Conservation (phyloP, 306 rosid species). For the Abrus precatorius region DNA sequence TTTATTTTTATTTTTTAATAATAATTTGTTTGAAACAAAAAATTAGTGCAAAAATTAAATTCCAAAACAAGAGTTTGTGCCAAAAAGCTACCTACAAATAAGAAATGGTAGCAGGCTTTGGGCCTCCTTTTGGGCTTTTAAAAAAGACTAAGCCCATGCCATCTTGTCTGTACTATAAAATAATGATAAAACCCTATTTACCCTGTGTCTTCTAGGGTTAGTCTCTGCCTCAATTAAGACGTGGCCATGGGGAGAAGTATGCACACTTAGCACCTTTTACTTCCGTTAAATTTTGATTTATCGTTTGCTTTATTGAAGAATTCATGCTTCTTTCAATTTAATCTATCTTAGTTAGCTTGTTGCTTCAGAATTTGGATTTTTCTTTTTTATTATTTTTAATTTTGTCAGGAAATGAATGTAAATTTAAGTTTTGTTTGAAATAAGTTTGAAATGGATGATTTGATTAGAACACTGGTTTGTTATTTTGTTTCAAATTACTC, state of each 20-base stretch:
- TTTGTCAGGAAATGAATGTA: background rate
- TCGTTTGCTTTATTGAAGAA: background rate
- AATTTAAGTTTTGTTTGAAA: background rate
- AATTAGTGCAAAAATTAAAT: too few relatives aligned
- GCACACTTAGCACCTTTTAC: background rate
- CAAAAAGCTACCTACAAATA: too few relatives aligned
- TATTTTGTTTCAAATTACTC: background rate
- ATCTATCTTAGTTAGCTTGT: background rate
- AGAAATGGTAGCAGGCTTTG: too few relatives aligned
- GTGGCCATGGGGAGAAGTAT: slow-evolving; percentile 64
- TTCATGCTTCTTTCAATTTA: background rate
- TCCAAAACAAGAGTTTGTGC: too few relatives aligned
- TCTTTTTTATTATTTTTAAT: too few relatives aligned
- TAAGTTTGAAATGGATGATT: background rate
- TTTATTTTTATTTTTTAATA: too few relatives aligned
- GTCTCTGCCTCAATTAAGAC: background rate
- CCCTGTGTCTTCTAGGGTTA: background rate
- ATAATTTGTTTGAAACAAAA: too few relatives aligned
- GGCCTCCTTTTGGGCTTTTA: too few relatives aligned
- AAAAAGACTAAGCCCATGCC: background rate
- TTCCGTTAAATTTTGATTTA: background rate
- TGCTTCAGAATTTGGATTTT: too few relatives aligned
- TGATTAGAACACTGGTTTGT: background rate
- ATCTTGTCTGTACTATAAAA: too few relatives aligned
- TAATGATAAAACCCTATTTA: background rate